These are phyloP conservation scores for Agaricus blazei DNA, from an alignment of 768 basidiomycete species.

Conservation along the genomic window DNA sequence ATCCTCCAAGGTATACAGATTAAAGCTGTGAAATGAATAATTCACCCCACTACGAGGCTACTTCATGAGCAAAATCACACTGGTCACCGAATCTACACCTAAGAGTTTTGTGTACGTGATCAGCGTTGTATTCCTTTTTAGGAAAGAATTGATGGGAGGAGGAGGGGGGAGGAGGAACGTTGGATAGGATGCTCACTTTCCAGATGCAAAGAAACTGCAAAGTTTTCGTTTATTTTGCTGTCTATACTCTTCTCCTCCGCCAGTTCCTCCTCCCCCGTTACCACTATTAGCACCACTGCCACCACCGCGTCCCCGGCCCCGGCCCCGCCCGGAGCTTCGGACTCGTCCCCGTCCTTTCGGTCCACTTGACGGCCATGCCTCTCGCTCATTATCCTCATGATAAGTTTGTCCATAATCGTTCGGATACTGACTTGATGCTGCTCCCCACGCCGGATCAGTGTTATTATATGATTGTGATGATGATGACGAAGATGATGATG, in stretches of 20 bases:
- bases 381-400: constrained; percentile 42
- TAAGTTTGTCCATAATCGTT: constrained; percentile 49
- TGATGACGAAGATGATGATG: constrained; percentile 4
- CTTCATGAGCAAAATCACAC: constrained; percentile 79
- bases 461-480: constrained; percentile 23
- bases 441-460: constrained; percentile 34
- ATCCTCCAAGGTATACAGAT: too few species aligned
- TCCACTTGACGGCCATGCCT: constrained; percentile 37
- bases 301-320: constrained; percentile 41
- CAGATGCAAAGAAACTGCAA: constrained; percentile 87
- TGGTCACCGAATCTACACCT: constrained; percentile 89
- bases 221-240: constrained; percentile 74
- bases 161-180: constrained; percentile 13
- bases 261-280: constrained; percentile 46
- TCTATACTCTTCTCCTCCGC: constrained; percentile 58
- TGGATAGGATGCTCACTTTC: constrained; percentile 74
- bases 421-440: constrained; percentile 30
- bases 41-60: constrained; percentile 17
- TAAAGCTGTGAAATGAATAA: too few species aligned
- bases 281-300: constrained; percentile 28
- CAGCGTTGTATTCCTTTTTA: constrained; percentile 33
- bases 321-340: constrained; percentile 54
- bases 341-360: constrained; percentile 39
- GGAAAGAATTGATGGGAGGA: constrained; percentile 27
- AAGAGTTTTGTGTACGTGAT: constrained; percentile 28